Evolutionary conservation across 2,329 filamentous ascomycete species (phyloP).

Genomic region (Mycosphaerelloides madeirae): DNA sequence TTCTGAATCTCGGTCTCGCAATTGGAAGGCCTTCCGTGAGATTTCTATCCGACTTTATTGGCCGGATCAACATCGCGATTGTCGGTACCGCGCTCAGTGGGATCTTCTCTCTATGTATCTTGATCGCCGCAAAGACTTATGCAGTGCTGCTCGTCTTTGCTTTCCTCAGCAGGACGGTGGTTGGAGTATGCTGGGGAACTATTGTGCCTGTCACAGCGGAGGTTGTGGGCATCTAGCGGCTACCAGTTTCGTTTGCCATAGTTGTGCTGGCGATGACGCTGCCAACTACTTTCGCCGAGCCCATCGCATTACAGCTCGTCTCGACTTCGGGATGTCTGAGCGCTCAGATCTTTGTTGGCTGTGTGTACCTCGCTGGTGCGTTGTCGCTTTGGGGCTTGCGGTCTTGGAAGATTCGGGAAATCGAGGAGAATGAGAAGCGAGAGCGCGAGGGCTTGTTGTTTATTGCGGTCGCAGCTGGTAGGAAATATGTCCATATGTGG

Average conservation of each 20-base stretch:
- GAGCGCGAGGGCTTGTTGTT: conserved; percentile 1
- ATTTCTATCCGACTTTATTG: conserved; percentile 19
- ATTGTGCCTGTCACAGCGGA: conserved; percentile 26
- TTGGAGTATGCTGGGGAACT: conserved; percentile 26
- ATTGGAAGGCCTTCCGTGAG: conserved; percentile 23
- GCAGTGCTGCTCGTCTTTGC: conserved; percentile 22
- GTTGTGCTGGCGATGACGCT: conserved; percentile 23
- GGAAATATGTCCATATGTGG: conserved; percentile 2
- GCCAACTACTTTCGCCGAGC: conserved; percentile 25
- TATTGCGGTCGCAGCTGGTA: conserved; percentile 1
- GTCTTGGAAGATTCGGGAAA: conserved; percentile 54
- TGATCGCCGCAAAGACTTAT: conserved; percentile 22
- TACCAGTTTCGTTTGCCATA: conserved; percentile 25
- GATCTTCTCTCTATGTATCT: conserved; percentile 22
- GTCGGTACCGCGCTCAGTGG: conserved; percentile 22
- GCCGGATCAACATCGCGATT: conserved; percentile 25
- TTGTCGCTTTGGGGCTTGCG: conserved; percentile 49
- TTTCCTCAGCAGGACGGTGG: conserved; percentile 16
- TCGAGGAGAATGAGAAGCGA: conserved; percentile 31
- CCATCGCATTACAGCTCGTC: conserved; percentile 25
- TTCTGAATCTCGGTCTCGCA: conserved; percentile 25
- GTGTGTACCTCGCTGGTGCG: conserved; percentile 54
- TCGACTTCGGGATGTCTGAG: conserved; percentile 42
- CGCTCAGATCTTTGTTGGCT: conserved; percentile 55
- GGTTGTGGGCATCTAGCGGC: conserved; percentile 23